A percentile compares a stretch with the other conserved stretches of the same genome.
phyloP scores from a whole-genome alignment of 176 grass and related monocot species.

The Otatea glauca region DNA sequence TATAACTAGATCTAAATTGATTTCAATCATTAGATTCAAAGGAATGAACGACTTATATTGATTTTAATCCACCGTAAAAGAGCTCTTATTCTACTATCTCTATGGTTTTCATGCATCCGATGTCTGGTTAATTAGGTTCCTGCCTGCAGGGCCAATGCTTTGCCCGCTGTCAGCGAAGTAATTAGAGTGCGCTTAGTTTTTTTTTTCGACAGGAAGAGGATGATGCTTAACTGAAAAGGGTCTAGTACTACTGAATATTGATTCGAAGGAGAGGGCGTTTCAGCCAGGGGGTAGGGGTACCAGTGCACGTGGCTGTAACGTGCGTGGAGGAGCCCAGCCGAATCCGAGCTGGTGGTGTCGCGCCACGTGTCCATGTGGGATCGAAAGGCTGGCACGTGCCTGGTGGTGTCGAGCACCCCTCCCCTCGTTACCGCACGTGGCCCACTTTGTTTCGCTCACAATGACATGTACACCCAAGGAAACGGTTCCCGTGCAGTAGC shows the following conservation, averaged over 20 bases:
- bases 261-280: neutral
- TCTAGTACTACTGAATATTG: neutral
- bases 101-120: neutral
- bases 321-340: neutral
- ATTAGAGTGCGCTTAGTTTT: neutral
- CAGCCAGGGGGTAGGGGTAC: neutral
- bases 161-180: slow-evolving; percentile 28
- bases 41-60: too few species aligned
- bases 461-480: neutral
- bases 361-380: slow-evolving; percentile 24
- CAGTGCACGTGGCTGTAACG: slow-evolving; percentile 54
- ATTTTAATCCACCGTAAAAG: too few species aligned
- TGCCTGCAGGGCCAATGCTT: neutral
- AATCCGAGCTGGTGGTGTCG: neutral
- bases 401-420: neutral
- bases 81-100: too few species aligned
- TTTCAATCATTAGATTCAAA: too few species aligned
- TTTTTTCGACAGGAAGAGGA: neutral
- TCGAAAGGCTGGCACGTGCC: slow-evolving; percentile 48
- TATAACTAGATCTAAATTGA: too few species aligned
- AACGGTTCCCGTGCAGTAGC: too few species aligned
- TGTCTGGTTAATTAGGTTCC: neutral
- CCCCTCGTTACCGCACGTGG: neutral
- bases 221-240: neutral
- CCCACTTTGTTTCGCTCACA: slow-evolving; percentile 21